Evolutionary conservation across 805 yeast species (phyloP), one percentile per base, ranked within the genome.

Genomic region (Kuraishia capsulata): DNA sequence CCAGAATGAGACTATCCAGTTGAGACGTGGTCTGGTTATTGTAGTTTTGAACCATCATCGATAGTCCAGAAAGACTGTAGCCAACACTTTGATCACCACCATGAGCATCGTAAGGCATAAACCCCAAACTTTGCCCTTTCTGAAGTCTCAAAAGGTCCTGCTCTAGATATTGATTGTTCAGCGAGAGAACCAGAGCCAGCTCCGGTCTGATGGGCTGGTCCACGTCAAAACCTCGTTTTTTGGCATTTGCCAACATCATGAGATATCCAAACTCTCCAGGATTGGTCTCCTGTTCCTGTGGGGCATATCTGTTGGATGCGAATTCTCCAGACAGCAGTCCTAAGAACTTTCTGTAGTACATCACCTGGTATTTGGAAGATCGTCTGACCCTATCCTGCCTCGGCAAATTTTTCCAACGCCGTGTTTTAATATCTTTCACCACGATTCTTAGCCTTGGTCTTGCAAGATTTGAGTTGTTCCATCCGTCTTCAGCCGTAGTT

Each of bases 391-490:
- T 65, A 1, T 54, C 47, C 44, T 76, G 81, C 1, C 45, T 35
- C 0, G 89, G 88, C 1, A 71, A 42, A 1, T 44, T 47, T 30
- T 57, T 61, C 31, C 48, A 48, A 0, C 61, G 49, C 39, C 89
- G 61, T 1, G 89, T 81, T 53, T 82, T 82, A 20, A 81, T 70
- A 54, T 82, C 92, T 39, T 65, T 61, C 2, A 72, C 59, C 6
- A 56, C 41, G 16, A 73, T 42, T 54, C 57, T 29, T 49, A 44
- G 66, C 69, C 56, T 8, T 20, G 4, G 17, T 28, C 31, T 28
- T 13, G 14, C 14, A 13, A 28, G 17, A 14, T 28, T 13, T 6
- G 17, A 9, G 14, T 6, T 13, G 17, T 28, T 28, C 31, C 31
- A 28, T 14, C 31, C 14, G 11, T 24, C 3, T 26, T 16, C 2